Evolutionary conservation across 352 stramenopile species (phyloP), one percentile per base, ranked within the genome.

Genomic region (Pythium folliculosum): DNA sequence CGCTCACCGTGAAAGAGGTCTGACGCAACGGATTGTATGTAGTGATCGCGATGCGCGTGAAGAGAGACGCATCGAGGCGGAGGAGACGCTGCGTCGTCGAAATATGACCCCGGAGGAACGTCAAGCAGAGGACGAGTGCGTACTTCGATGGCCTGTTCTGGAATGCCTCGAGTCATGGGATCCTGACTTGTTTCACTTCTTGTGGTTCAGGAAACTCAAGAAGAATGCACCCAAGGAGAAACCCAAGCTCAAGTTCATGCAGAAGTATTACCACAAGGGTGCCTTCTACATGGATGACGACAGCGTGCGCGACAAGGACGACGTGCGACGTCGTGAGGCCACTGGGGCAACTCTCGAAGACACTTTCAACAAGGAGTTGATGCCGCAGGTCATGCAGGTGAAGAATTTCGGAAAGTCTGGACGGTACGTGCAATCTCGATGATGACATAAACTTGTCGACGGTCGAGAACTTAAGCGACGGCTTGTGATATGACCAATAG

Each of bases 181-280:
- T n/a, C 9, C 40, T 47, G 14, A 47, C 40, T n/a, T 19, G 3
- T 8, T 47, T n/a, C 40, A 7, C 14, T 48, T 32, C 19, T 12
- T 63, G 12, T 47, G 13, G 14, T n/a, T 21, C 32, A 93, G 88
- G 30, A 94, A 94, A 66, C 78, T 91, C n/a, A 90, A 89, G 70
- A 89, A 88, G 43, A 91, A 91, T 45, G 72, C 84, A 55, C 81
- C 83, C 0, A 90, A 91, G 59, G 82, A 91, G 50, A 95, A 95
- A 71, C 76, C 72, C 47, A 97, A 97, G 74, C 89, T 89, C 56
- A 97, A 96, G 65, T 98, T 98, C 76, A 88, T 98, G 80, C 97
- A 99, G 69, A 98, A 98, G 61, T 99, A 99, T 72, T 98, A 99
- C 77, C 97, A 99, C 80, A 98, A 98, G 70, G 97, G 97, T 45